These are phyloP conservation scores for Aureobasidium sp. DNA, from an alignment of 2,329 filamentous ascomycete genomes.

Conservation along the genomic window DNA sequence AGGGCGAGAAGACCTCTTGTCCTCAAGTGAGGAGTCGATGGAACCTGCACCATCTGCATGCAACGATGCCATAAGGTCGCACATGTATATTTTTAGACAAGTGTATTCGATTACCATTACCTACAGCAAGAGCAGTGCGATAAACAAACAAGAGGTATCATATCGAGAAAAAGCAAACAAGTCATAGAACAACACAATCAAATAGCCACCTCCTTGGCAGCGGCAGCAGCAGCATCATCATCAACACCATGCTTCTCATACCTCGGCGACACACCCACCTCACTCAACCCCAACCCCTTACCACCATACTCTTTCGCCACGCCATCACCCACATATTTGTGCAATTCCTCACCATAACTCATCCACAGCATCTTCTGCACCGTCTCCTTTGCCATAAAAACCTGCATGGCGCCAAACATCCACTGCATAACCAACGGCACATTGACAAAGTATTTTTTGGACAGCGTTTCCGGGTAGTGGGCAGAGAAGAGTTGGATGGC, in stretches of 20 bases:
- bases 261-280: conserved; percentile 36
- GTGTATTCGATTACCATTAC: background rate
- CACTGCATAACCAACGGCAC: conserved; percentile 89
- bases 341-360: conserved; percentile 58
- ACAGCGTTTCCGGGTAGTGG: conserved; percentile 83
- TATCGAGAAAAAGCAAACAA: background rate
- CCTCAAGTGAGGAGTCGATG: too few species aligned
- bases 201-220: background rate
- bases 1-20: too few species aligned
- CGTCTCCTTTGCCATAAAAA: conserved; percentile 43
- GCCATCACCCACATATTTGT: conserved; percentile 56
- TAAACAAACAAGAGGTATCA: background rate
- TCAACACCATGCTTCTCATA: conserved; percentile 22
- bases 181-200: background rate
- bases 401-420: conserved; percentile 43
- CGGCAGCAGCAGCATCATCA: background rate
- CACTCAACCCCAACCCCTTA: conserved; percentile 49
- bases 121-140: background rate
- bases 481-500: conserved; percentile 75
- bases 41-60: too few species aligned
- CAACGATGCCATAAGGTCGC: too few species aligned
- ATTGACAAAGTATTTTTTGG: conserved; percentile 93
- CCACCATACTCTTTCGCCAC: conserved; percentile 77
- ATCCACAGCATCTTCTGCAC: conserved; percentile 43
- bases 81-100: background rate